phyloP scores from a whole-genome alignment of 2,329 filamentous ascomycete species.

The Stemphylium lycopersici region DNA sequence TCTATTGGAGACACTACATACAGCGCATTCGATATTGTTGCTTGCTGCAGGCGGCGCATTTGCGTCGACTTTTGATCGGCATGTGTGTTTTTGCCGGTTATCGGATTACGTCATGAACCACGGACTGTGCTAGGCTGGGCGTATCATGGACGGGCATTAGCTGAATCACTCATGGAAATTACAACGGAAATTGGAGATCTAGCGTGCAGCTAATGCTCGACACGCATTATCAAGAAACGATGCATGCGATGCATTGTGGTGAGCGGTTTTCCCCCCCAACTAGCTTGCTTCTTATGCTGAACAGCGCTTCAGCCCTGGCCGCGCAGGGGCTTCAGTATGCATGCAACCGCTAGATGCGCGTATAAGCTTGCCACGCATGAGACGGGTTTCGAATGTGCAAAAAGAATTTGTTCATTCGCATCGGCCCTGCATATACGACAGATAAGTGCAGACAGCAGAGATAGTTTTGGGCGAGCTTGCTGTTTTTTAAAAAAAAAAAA shows the following conservation, averaged over 20 bases:
- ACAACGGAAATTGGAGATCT: conserved; percentile 7
- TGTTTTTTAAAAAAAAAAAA: background rate
- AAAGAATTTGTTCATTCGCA: no score
- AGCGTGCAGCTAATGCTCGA: conserved; percentile 4
- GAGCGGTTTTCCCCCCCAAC: background rate
- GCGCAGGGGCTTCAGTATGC: background rate
- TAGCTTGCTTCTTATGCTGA: conserved; percentile 4
- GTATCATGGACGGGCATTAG: conserved; percentile 6
- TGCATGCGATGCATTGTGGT: conserved; percentile 1
- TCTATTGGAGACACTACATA: conserved; percentile 7
- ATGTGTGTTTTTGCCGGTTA: conserved; percentile 1
- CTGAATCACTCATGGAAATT: conserved; percentile 3
- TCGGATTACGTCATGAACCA: conserved; percentile 12
- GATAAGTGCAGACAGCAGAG: no score
- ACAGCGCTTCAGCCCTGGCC: background rate
- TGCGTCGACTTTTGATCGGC: background rate
- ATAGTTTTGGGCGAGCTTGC: background rate
- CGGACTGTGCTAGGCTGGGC: background rate
- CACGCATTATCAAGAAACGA: conserved; percentile 1
- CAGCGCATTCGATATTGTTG: background rate
- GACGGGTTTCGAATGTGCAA: no score
- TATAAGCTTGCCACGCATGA: no score
- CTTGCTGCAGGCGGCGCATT: background rate
- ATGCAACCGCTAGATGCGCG: no score
- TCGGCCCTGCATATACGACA: no score